phyloP scores from a whole-genome alignment of 495 filamentous ascomycete species.

The Xylaria cubensis region DNA sequence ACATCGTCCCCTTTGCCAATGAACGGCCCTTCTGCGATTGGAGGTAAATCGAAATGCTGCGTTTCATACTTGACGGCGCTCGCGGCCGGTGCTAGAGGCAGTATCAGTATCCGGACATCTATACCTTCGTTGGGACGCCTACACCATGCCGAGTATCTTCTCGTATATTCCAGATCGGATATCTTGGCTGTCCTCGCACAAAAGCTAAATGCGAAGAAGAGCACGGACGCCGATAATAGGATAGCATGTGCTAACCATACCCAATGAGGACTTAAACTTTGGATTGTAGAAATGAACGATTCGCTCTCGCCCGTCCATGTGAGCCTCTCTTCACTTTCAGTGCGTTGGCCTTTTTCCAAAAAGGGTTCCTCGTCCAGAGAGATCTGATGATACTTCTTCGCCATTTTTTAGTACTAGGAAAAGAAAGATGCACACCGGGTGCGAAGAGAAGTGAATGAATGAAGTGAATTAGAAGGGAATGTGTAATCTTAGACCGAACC shows the following conservation, averaged over 20 bases:
- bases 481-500: slow-evolving; percentile 26
- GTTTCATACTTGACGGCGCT: slow-evolving; percentile 54
- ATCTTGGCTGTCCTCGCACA: slow-evolving; percentile 44
- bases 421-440: slow-evolving; percentile 48
- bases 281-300: slow-evolving; percentile 21
- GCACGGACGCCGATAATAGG: slow-evolving; percentile 49
- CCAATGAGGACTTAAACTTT: slow-evolving; percentile 42
- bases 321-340: slow-evolving; percentile 31
- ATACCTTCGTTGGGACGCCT: slow-evolving; percentile 21
- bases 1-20: slow-evolving; percentile 53
- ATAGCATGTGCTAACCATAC: slow-evolving; percentile 53
- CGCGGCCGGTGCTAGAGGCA: slow-evolving; percentile 47
- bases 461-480: slow-evolving; percentile 11
- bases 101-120: slow-evolving; percentile 28
- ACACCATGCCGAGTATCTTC: slow-evolving; percentile 45
- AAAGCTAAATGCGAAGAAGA: slow-evolving; percentile 51
- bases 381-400: slow-evolving; percentile 42
- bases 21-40: slow-evolving; percentile 49
- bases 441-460: slow-evolving; percentile 39
- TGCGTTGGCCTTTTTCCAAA: slow-evolving; percentile 36
- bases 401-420: slow-evolving; percentile 38
- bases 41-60: slow-evolving; percentile 50
- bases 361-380: slow-evolving; percentile 50
- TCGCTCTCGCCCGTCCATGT: slow-evolving; percentile 22
- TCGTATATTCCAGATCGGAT: slow-evolving; percentile 32